Percentiles rank a stretch among this genome's conserved stretches.
phyloP scores from a whole-genome alignment of 2,329 filamentous ascomycete species.

The Venturia pyrina region DNA sequence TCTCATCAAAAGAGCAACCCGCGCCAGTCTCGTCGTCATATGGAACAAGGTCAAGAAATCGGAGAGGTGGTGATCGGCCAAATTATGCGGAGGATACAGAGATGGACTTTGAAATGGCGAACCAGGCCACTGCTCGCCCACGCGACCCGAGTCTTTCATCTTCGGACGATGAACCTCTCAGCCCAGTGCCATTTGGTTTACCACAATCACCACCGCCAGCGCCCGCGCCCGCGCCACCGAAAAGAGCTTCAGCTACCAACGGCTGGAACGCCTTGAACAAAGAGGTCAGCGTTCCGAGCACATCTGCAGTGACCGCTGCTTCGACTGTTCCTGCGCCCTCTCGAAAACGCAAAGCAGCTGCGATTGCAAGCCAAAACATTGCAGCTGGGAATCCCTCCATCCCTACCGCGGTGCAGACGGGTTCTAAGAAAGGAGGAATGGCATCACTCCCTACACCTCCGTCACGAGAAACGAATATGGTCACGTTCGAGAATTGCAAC shows the following conservation, averaged over 20 bases:
- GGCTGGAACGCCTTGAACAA: constrained; percentile 14
- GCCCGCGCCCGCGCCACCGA: not conserved
- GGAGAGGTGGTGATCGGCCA: constrained; percentile 65
- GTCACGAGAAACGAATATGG: constrained; percentile 66
- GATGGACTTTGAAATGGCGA: constrained; percentile 68
- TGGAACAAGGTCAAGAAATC: constrained; percentile 88
- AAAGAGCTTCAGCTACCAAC: constrained; percentile 3
- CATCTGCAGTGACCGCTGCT: constrained; percentile 47
- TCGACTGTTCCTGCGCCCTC: constrained; percentile 42
- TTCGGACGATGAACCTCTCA: not conserved
- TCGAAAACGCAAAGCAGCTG: constrained; percentile 14
- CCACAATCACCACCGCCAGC: constrained; percentile 2
- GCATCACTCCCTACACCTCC: constrained; percentile 9
- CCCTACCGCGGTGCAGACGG: constrained; percentile 15
- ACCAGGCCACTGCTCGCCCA: constrained; percentile 45
- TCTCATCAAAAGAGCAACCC: constrained; percentile 2
- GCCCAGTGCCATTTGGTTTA: not conserved
- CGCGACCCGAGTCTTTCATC: constrained; percentile 16
- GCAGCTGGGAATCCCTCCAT: constrained; percentile 17
- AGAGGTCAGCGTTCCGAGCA: constrained; percentile 45
- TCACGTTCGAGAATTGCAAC: constrained; percentile 70
- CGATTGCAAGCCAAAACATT: constrained; percentile 14
- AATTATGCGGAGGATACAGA: constrained; percentile 97
- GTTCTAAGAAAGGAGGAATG: not conserved
- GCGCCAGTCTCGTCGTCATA: constrained; percentile 38